Evolutionary conservation across 2,329 filamentous ascomycete genomes (phyloP).

Genomic region (Rutstroemia sp.): DNA sequence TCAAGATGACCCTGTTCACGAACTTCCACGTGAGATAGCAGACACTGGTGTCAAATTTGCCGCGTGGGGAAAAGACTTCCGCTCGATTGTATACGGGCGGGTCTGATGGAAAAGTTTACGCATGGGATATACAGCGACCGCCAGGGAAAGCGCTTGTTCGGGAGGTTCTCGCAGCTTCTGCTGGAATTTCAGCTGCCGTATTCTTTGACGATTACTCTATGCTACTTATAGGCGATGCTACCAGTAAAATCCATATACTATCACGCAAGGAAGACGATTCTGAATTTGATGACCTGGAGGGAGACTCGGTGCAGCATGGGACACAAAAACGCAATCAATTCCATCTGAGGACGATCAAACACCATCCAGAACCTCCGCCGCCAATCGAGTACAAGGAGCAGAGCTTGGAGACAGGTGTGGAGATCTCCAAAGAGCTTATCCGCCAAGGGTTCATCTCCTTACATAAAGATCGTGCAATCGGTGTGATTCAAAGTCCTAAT

Average conservation of each 20-base stretch:
- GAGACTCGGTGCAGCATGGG: slow-evolving; percentile 22
- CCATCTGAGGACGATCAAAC: background rate
- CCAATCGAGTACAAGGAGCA: background rate
- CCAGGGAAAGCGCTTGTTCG: slow-evolving; percentile 39
- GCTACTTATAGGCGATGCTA: slow-evolving; percentile 53
- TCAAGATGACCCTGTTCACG: slow-evolving; percentile 25
- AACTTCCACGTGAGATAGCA: slow-evolving; percentile 38
- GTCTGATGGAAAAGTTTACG: slow-evolving; percentile 55
- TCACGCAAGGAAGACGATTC: slow-evolving; percentile 36
- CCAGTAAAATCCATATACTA: slow-evolving; percentile 50
- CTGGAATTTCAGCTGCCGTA: slow-evolving; percentile 48
- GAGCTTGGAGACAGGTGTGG: background rate
- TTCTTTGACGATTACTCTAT: slow-evolving; percentile 50
- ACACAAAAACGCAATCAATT: background rate
- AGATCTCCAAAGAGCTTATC: slow-evolving; percentile 33
- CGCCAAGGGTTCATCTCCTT: slow-evolving; percentile 35
- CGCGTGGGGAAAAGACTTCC: slow-evolving; percentile 46
- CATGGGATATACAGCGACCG: slow-evolving; percentile 50
- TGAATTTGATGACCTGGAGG: slow-evolving; percentile 18
- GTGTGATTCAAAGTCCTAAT: slow-evolving; percentile 46
- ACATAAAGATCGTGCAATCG: slow-evolving; percentile 40
- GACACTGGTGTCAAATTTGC: slow-evolving; percentile 59
- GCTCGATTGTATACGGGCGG: slow-evolving; percentile 57
- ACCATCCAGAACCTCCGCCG: background rate
- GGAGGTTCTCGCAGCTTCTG: slow-evolving; percentile 46